Base-by-base conservation (phyloP, 1,284 basidiomycete genomes). In the Inonotus obliquus region DNA sequence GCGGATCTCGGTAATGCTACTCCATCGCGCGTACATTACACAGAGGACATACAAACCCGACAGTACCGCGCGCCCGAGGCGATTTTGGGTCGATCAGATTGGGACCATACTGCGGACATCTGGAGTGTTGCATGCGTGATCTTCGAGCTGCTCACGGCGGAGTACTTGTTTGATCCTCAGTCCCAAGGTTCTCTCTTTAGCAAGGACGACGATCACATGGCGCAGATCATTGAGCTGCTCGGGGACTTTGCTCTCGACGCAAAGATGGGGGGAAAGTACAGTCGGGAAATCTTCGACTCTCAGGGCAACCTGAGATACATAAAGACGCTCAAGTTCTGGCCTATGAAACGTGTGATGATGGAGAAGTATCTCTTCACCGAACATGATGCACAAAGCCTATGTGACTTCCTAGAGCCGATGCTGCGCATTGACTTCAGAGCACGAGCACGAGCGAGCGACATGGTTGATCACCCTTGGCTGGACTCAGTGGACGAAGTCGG, bases 121-220 rank as follows among this genome's bases (percentile, higher is more conserved):
- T 96, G 94, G 94, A 91, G 88, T 65, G 85, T 92, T 13, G 91
- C 91, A 47, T 94, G 92, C 72, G 86, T 96, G 73, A 81, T 88
- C 48, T 94, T 95, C 68, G 93, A 95, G 74, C 79, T 94, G 58
- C 76, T 94, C 61, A 93, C 92, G 5, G 90, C 91, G 35, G 92
- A 94, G 72, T 94, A 90, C 70, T 82, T 94, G 37, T 95, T 94
- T 71, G 92, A 94, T 70, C 94, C 94, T 29, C 92, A 93, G 65
- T 83, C 85, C 29, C 88, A 90, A 71, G 88, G 89, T 13, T 88
- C 91, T 64, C 70, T 87, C 64, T 96, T 94, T 73, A 89, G 86
- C 67, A 96, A 96, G 75, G 94, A 96, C 73, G 94, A 96, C 71
- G 94, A 96, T 72, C 93, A 96, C 70, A 91, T 96, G 80, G 94